phyloP scores from a whole-genome alignment of 75 land plant species.

The Picea glauca region DNA sequence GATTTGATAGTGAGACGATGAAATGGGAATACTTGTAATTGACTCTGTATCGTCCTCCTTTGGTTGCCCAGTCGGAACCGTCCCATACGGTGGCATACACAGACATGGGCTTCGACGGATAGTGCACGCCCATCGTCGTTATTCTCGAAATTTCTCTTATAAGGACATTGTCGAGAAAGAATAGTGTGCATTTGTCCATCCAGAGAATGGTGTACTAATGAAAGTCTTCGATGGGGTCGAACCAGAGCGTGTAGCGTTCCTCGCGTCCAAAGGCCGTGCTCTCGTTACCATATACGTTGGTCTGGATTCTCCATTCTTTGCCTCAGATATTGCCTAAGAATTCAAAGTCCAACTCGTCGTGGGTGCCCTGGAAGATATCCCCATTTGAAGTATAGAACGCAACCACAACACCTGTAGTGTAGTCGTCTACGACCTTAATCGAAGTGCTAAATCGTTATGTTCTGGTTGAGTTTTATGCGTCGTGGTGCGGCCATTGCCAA shows the following conservation, averaged over 20 bases:
- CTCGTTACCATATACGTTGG: constrained; percentile 36
- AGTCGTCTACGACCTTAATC: constrained; percentile 8
- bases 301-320: constrained; percentile 21
- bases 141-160: constrained; percentile 18
- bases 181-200: constrained; percentile 28
- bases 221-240: constrained; percentile 32
- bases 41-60: constrained; percentile 14
- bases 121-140: constrained; percentile 2
- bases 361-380: constrained; percentile 10
- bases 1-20: not conserved
- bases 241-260: constrained; percentile 33
- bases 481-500: constrained; percentile 99
- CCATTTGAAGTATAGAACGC: constrained; percentile 25
- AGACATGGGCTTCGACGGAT: constrained; percentile 20
- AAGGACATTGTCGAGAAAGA: constrained; percentile 30
- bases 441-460: constrained; percentile 42
- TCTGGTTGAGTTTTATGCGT: constrained; percentile 97
- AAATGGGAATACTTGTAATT: constrained; percentile 14
- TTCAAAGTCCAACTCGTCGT: constrained; percentile 33
- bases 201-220: constrained; percentile 30
- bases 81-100: constrained; percentile 24
- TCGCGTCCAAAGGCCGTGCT: constrained; percentile 24
- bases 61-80: constrained; percentile 18
- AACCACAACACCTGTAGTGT: constrained; percentile 16
- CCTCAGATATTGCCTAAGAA: constrained; percentile 27